These are phyloP conservation scores for Collybia mongolica DNA, from an alignment of 768 basidiomycete species.

Conservation along the genomic window DNA sequence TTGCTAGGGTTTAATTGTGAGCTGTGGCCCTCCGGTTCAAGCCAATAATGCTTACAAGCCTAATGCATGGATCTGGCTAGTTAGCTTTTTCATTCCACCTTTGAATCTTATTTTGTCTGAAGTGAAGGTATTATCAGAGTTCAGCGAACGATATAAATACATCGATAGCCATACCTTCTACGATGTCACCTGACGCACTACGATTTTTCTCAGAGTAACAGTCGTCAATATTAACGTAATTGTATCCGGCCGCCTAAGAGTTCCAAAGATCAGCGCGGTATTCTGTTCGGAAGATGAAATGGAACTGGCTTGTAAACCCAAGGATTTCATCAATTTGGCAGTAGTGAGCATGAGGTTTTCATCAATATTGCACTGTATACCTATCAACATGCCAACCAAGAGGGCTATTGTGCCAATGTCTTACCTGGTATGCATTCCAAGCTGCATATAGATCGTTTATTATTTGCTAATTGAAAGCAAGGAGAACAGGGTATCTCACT, in stretches of 20 bases:
- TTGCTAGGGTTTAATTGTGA: conserved; percentile 21
- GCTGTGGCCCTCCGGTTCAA: not conserved
- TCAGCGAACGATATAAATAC: too few relatives aligned
- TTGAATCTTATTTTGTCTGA: conserved; percentile 52
- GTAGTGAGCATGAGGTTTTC: conserved; percentile 50
- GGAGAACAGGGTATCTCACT: conserved; percentile 36
- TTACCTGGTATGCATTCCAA: conserved; percentile 69
- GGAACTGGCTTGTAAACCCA: conserved; percentile 48
- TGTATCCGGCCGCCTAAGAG: conserved; percentile 54
- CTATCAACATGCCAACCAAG: not conserved
- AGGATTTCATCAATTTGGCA: conserved; percentile 49
- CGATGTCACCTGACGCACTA: conserved; percentile 46
- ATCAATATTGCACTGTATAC: conserved; percentile 54
- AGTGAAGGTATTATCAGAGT: not conserved
- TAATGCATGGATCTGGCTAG: conserved; percentile 51
- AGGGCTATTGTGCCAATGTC: conserved; percentile 7
- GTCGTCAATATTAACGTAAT: conserved; percentile 62
- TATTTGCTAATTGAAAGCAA: not conserved
- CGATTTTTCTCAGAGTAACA: conserved; percentile 62
- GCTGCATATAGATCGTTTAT: conserved; percentile 31
- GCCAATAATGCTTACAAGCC: conserved; percentile 43
- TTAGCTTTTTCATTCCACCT: conserved; percentile 55
- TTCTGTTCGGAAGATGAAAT: not conserved
- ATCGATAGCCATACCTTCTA: conserved; percentile 39
- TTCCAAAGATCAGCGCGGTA: not conserved